These are phyloP conservation scores for Barbarea vulgaris DNA, from an alignment of 345 rosid species.

Conservation along the genomic window DNA sequence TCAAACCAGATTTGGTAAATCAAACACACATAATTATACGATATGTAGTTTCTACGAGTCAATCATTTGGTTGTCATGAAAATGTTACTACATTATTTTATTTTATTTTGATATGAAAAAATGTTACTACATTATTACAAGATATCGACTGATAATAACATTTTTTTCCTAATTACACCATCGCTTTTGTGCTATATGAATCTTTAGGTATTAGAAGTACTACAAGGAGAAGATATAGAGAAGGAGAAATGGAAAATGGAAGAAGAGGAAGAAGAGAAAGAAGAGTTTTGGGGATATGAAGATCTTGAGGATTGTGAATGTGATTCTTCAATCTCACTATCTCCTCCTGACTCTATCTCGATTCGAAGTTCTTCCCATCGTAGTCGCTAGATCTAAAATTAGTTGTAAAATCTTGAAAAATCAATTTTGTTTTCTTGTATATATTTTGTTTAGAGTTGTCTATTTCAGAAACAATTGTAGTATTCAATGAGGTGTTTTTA, in stretches of 20 bases:
- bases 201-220: slow-evolving; percentile 64
- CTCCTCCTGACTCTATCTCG: slow-evolving; percentile 69
- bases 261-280: slow-evolving; percentile 69
- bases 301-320: slow-evolving; percentile 74
- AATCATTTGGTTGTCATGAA: slow-evolving; percentile 1
- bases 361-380: slow-evolving; percentile 46
- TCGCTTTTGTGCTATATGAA: not conserved
- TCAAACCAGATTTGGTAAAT: slow-evolving; percentile 9
- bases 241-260: slow-evolving; percentile 85
- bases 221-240: slow-evolving; percentile 59
- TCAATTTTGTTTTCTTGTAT: slow-evolving; percentile 39
- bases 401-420: slow-evolving; percentile 27
- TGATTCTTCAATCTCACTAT: slow-evolving; percentile 56
- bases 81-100: not conserved
- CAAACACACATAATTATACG: not conserved
- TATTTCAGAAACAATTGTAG: slow-evolving; percentile 26
- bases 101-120: too few species aligned
- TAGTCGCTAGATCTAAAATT: slow-evolving; percentile 32
- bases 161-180: not conserved
- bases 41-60: not conserved
- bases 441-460: slow-evolving; percentile 40
- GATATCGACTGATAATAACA: not conserved
- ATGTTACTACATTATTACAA: not conserved
- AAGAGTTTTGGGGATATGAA: slow-evolving; percentile 89
- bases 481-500: slow-evolving; percentile 36